Base-by-base conservation (phyloP, 108 stramenopile species). In the Pseudonitzschia multistriata region DNA sequence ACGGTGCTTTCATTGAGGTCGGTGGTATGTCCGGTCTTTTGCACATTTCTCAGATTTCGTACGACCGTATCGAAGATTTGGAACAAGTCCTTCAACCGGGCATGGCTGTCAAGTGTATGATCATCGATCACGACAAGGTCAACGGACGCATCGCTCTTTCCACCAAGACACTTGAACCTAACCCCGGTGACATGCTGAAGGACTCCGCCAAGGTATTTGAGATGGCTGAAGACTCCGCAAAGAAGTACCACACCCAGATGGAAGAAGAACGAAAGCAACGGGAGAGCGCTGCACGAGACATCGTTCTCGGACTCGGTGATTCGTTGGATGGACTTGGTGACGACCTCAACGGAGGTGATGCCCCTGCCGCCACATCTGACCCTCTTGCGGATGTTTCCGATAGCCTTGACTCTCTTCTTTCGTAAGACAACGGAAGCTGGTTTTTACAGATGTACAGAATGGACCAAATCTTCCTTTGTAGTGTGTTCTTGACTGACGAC, bases 41-140 rank as follows among this genome's bases (percentile, higher is more conserved):
- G 55, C 98, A 98, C 85, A 97, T 97, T 77, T 96, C 95, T 17
- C 97, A 98, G 82, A 97, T 98, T 72, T 93, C 92, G n/a, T 93
- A 95, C 80, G 97, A 98, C 72, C 88, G 96, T 39, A 96, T 98
- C 69, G 89, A 94, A 21, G 92, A 96, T 74, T 82, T 98, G 28
- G 93, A 93, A 62, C 76, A 85, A 74, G 91, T 97, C 24, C 68
- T 98, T 34, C 85, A 87, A 62, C 89, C 92, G 8, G 96, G 96
- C 50, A 90, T 92, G 84, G 77, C 83, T 70, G 73, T 98, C 68
- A 97, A 97, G 80, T 96, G 95, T 80, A 98, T 98, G 98, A 96
- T 98, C 71, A 95, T 98, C 62, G 96, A 97, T 79, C 94, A 96
- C 70, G 96, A 97, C 71, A 97, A 97, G 84, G 93, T 86, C 62